Evolutionary conservation across 345 rosid genomes (phyloP).

Genomic region (Carallia pectinifolia): DNA sequence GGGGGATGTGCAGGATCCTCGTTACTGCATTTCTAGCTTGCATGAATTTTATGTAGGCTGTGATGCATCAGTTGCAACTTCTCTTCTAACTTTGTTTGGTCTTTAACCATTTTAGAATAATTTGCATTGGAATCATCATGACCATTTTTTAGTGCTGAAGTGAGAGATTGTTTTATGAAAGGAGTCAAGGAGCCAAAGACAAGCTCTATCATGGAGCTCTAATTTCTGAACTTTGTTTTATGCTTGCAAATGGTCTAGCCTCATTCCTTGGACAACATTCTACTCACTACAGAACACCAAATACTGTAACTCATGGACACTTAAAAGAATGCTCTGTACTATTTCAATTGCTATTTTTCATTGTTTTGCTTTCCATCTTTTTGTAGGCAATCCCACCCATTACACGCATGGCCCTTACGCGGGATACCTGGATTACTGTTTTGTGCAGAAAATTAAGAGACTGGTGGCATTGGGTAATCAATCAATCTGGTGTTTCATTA

Average conservation of each 20-base stretch:
- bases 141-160: background rate
- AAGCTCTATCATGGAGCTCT: too few species aligned
- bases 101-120: background rate
- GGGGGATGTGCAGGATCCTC: constrained; percentile 1
- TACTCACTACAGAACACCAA: too few species aligned
- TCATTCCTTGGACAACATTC: background rate
- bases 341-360: constrained; percentile 3
- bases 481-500: too few species aligned
- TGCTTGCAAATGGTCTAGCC: too few species aligned
- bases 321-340: background rate
- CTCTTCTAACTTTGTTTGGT: background rate
- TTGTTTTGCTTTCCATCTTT: constrained; percentile 12
- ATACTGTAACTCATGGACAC: too few species aligned
- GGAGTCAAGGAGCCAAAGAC: too few species aligned
- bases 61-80: background rate
- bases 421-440: constrained; percentile 97
- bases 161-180: too few species aligned
- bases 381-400: constrained; percentile 86
- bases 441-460: constrained; percentile 95
- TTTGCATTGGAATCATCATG: background rate
- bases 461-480: constrained; percentile 99
- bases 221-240: too few species aligned
- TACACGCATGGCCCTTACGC: constrained; percentile 94
- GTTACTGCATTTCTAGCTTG: background rate
- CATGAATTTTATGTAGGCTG: constrained; percentile 1